These are phyloP conservation scores for Citrus maxima DNA, from an alignment of 345 rosid species.

Conservation along the genomic window DNA sequence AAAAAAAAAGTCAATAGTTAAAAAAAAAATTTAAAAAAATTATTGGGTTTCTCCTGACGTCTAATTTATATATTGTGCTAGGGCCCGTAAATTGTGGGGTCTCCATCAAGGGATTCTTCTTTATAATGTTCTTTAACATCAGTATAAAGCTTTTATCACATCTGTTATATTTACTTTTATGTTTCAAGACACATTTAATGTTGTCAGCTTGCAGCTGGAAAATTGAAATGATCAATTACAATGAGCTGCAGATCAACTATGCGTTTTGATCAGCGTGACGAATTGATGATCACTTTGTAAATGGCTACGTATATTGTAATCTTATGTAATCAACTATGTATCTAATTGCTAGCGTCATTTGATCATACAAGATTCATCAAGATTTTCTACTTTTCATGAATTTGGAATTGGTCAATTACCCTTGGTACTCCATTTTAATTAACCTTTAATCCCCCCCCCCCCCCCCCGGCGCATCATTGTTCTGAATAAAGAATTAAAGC, in stretches of 20 bases:
- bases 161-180: background rate
- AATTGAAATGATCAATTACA: background rate
- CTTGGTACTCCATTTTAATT: background rate
- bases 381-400: conserved; percentile 2
- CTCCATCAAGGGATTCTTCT: background rate
- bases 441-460: background rate
- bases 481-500: background rate
- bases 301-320: background rate
- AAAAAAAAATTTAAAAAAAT: too few species aligned
- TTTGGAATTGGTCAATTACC: too few species aligned
- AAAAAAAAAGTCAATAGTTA: too few species aligned
- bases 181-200: background rate
- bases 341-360: conserved; percentile 6
- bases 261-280: background rate
- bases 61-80: background rate
- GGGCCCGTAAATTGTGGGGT: background rate
- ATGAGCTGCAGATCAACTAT: background rate
- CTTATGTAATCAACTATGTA: background rate
- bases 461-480: background rate
- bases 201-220: background rate
- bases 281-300: background rate
- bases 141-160: background rate
- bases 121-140: background rate
- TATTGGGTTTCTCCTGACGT: too few species aligned
- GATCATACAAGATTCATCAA: conserved; percentile 21